Evolutionary conservation across 768 basidiomycete genomes (phyloP).

Genomic region (Calocera viscosa): DNA sequence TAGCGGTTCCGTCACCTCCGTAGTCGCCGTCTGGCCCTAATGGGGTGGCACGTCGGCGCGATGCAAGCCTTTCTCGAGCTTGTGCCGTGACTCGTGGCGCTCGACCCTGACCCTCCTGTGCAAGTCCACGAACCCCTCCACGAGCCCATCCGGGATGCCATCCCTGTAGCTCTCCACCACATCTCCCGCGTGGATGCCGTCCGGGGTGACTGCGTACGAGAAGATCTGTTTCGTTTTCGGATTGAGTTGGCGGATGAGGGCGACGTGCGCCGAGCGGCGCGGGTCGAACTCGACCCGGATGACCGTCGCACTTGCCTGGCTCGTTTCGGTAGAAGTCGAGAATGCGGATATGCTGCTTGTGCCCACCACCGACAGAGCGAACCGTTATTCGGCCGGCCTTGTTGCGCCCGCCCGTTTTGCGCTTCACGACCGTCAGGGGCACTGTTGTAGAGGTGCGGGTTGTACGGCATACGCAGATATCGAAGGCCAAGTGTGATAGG

Average conservation of each 20-base stretch:
- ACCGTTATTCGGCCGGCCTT: slow-evolving; percentile 72
- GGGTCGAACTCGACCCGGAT: slow-evolving; percentile 96
- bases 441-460: slow-evolving; percentile 72
- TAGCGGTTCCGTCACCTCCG: neutral
- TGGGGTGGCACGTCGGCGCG: neutral
- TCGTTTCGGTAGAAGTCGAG: slow-evolving; percentile 76
- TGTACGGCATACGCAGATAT: slow-evolving; percentile 70
- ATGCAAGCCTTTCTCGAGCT: neutral
- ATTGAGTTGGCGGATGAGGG: slow-evolving; percentile 60
- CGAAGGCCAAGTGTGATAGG: slow-evolving; percentile 78
- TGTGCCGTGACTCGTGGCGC: neutral
- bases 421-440: slow-evolving; percentile 78
- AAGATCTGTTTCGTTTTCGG: slow-evolving; percentile 41
- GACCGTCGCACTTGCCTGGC: slow-evolving; percentile 73
- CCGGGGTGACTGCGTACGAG: slow-evolving; percentile 88
- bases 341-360: slow-evolving; percentile 68
- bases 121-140: slow-evolving; percentile 36
- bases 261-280: slow-evolving; percentile 85
- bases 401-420: slow-evolving; percentile 81
- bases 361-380: slow-evolving; percentile 82
- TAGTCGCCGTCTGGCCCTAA: neutral
- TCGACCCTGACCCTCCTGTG: slow-evolving; percentile 7
- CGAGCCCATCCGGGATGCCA: slow-evolving; percentile 67
- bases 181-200: slow-evolving; percentile 79
- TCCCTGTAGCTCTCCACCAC: slow-evolving; percentile 72